Percentiles rank a stretch among this genome's conserved stretches.
Evolutionary conservation across 2,329 filamentous ascomycete species (phyloP).

Genomic region (Xylariaceae sp.): DNA sequence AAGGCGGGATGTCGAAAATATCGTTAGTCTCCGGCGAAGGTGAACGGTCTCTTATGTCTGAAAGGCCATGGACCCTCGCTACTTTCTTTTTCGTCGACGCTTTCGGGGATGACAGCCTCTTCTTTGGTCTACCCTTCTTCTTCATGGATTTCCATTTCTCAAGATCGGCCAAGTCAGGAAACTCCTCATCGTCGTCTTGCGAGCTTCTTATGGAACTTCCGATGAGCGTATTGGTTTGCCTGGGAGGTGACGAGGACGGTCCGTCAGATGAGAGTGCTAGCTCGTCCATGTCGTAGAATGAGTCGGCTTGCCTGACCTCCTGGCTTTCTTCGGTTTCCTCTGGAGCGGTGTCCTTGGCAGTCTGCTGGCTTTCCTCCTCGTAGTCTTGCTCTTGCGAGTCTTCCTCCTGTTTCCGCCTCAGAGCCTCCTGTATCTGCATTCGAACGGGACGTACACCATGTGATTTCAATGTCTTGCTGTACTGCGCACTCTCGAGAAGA

Average conservation of each 20-base stretch:
- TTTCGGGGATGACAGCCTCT: slow-evolving; percentile 25
- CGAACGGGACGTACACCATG: slow-evolving; percentile 52
- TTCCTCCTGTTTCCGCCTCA: slow-evolving; percentile 31
- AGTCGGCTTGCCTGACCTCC: slow-evolving; percentile 9
- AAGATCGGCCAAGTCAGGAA: slow-evolving; percentile 27
- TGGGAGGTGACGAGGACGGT: slow-evolving; percentile 10
- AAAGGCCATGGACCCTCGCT: slow-evolving; percentile 11
- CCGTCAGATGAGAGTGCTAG: slow-evolving; percentile 11
- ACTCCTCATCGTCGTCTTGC: slow-evolving; percentile 26
- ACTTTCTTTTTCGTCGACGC: slow-evolving; percentile 21
- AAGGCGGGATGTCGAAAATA: slow-evolving; percentile 34
- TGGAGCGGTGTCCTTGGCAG: slow-evolving; percentile 19
- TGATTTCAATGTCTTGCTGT: slow-evolving; percentile 47
- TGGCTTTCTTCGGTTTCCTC: slow-evolving; percentile 34
- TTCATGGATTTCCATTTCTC: slow-evolving; percentile 22
- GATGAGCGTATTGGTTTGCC: neutral
- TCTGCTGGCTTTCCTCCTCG: slow-evolving; percentile 46
- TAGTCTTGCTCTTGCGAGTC: slow-evolving; percentile 48
- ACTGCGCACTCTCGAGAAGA: slow-evolving; percentile 50
- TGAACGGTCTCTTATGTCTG: slow-evolving; percentile 6
- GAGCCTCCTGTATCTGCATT: slow-evolving; percentile 31
- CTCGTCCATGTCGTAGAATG: slow-evolving; percentile 16
- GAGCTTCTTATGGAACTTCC: slow-evolving; percentile 16
- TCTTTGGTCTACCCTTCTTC: slow-evolving; percentile 7
- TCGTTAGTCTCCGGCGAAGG: slow-evolving; percentile 12